phyloP scores from a whole-genome alignment of 352 stramenopile genomes.

The Phytophthora rubi region DNA sequence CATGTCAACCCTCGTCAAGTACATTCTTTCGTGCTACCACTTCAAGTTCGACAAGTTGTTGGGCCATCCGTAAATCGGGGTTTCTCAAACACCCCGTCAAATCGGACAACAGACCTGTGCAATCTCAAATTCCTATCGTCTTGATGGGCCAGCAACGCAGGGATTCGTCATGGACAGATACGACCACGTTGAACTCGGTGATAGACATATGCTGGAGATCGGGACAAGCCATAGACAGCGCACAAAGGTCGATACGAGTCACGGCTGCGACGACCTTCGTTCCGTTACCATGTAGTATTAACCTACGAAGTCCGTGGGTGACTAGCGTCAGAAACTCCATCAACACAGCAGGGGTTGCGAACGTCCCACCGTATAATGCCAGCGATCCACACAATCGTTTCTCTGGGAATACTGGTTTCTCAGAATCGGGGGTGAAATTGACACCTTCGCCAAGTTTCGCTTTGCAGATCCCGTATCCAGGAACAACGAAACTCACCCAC shows the following conservation, averaged over 20 bases:
- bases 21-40: too few relatives aligned
- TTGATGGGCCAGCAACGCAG: not conserved
- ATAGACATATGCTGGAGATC: not conserved
- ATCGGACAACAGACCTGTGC: not conserved
- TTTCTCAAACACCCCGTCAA: conserved; percentile 11
- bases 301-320: not conserved
- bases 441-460: too few relatives aligned
- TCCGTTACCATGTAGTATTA: not conserved
- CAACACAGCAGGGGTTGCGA: not conserved
- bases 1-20: too few relatives aligned
- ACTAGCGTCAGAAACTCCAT: not conserved
- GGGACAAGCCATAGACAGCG: not conserved
- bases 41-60: not conserved
- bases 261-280: too few relatives aligned
- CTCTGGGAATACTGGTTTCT: too few relatives aligned
- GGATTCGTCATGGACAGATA: not conserved
- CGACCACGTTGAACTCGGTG: not conserved
- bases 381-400: not conserved
- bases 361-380: not conserved
- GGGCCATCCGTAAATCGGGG: not conserved
- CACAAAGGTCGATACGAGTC: not conserved
- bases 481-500: too few relatives aligned
- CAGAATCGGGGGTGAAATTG: too few relatives aligned
- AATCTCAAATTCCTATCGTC: not conserved
- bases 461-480: too few relatives aligned